Percentiles rank a stretch among this genome's conserved stretches.
phyloP scores from a whole-genome alignment of 352 stramenopile species.

The Albugo laibachii region DNA sequence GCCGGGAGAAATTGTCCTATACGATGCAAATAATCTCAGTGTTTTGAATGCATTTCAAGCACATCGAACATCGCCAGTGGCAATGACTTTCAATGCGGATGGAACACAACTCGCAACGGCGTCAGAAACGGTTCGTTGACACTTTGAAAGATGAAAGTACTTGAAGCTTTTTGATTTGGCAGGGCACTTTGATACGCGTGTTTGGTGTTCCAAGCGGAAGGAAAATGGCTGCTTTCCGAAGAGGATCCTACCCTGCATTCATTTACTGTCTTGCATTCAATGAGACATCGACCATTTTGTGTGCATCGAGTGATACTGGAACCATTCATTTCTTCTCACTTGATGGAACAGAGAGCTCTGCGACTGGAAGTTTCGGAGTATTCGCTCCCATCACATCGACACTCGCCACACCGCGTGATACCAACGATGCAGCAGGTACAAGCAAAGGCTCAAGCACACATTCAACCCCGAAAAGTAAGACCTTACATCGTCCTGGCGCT shows the following conservation, averaged over 20 bases:
- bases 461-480: background rate
- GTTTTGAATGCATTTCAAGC: conserved; percentile 83
- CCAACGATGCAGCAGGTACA: conserved; percentile 2
- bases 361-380: conserved; percentile 58
- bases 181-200: conserved; percentile 95
- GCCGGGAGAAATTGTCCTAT: conserved; percentile 80
- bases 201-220: conserved; percentile 87
- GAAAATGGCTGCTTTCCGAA: conserved; percentile 84
- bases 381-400: conserved; percentile 56
- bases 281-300: conserved; percentile 83
- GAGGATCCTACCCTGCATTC: conserved; percentile 88
- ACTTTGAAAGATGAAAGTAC: background rate
- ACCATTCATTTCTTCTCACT: conserved; percentile 93
- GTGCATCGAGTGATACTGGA: conserved; percentile 90
- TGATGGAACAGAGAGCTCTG: conserved; percentile 41
- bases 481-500: background rate
- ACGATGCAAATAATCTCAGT: conserved; percentile 83
- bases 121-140: conserved; percentile 44
- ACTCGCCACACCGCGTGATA: conserved; percentile 11
- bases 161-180: background rate
- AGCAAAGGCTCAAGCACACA: background rate
- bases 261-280: conserved; percentile 96
- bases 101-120: conserved; percentile 77
- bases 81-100: conserved; percentile 75
- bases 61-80: conserved; percentile 68